Evolutionary conservation across 148 eudicot genomes (phyloP), one percentile per base, ranked within the genome.

Genomic region (Rheum nobile): DNA sequence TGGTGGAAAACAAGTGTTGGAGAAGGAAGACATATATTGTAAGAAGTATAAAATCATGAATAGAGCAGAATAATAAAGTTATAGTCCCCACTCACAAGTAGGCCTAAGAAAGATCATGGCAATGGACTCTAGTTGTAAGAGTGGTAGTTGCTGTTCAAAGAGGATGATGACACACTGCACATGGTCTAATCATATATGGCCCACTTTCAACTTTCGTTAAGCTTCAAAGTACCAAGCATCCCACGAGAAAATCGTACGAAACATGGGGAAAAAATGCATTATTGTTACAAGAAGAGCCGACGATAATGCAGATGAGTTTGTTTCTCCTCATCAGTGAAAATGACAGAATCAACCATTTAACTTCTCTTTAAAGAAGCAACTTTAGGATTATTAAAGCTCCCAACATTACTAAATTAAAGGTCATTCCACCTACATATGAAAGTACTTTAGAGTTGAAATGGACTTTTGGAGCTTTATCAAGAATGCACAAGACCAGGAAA

Each of bases 111-210:
- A 29, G 67, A 31, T 31, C 22, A 65, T 32, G 70, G 32, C 41
- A 65, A 34, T 65, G 70, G 70, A 38, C 17, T 65, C 70, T 31
- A 32, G 35, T 63, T 16, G 68, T 63, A 29, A 63, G 68, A 55
- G 32, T 57, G 67, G 67, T 57, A 57, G 67, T 57, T 57, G 67
- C 63, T 55, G 31, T 55, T 55, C 31, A 55, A 55, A 55, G 63
- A 21, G 28, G 63, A 57, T 8, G 67, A 63, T 63, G 35, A 29
- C 67, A 61, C 31, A 22, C 12, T 55, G 17, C 9, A 22, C 31
- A 9, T 24, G 63, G 22, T 22, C 31, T 14, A 16, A 52, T 52
- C 59, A 52, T 52, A 52, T 8, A 52, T 7, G 26, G 59, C 9
- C 19, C 17, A 46, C 24, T 54, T 12, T 2, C 9, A 11, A 55